Evolutionary conservation across 176 grass and related monocot genomes (phyloP).

Genomic region (Oryza nivara): DNA sequence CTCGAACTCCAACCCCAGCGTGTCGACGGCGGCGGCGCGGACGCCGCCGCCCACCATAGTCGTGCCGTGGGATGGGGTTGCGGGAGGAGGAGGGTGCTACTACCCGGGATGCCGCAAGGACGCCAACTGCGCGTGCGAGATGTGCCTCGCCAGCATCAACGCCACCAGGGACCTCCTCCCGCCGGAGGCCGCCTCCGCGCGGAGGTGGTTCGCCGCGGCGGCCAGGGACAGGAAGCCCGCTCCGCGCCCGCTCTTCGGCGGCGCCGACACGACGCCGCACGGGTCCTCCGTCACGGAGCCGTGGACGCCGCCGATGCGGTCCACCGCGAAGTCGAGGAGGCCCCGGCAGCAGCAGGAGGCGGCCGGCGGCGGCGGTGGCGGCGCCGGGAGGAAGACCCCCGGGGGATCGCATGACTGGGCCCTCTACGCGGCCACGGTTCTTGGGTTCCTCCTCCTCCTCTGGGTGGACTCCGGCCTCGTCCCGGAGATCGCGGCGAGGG

Average conservation of each 20-base stretch:
- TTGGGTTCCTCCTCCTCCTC: conserved; percentile 53
- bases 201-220: conserved; percentile 45
- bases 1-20: conserved; percentile 37
- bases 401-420: conserved; percentile 20
- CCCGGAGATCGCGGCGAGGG: conserved; percentile 48
- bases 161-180: conserved; percentile 82
- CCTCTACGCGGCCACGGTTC: conserved; percentile 41
- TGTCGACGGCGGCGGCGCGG: background rate
- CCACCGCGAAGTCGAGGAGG: conserved; percentile 56
- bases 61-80: conserved; percentile 35
- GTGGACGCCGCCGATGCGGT: conserved; percentile 54
- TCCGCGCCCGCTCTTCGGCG: conserved; percentile 26
- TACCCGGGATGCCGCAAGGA: conserved; percentile 85
- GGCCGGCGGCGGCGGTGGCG: too few relatives aligned
- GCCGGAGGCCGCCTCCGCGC: conserved; percentile 48
- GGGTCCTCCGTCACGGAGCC: conserved; percentile 31
- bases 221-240: conserved; percentile 14
- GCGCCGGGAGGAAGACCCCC: background rate
- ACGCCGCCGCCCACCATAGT: conserved; percentile 31
- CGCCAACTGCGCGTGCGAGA: conserved; percentile 85
- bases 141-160: conserved; percentile 86
- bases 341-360: background rate
- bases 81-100: conserved; percentile 44
- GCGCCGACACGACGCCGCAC: background rate
- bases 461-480: conserved; percentile 63